A percentile compares a stretch with the other conserved stretches of the same genome.
These are phyloP conservation scores for Xylariaceae sp. DNA, from an alignment of 2,329 filamentous ascomycete genomes.

Conservation along the genomic window DNA sequence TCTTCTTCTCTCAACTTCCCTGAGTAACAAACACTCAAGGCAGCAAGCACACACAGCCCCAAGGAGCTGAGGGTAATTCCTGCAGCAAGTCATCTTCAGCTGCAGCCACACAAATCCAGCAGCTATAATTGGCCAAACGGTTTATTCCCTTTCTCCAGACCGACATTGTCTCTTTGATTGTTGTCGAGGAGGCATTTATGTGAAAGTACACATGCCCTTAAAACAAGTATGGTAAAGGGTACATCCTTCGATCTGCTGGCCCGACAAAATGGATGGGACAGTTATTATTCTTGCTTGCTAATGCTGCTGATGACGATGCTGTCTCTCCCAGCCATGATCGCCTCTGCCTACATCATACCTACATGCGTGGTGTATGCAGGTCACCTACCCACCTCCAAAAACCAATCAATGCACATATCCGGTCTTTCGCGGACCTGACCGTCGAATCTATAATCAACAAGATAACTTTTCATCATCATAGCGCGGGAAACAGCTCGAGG, in stretches of 20 bases:
- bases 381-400: background rate
- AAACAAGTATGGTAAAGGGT: background rate
- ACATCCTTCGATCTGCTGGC: background rate
- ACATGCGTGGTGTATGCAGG: background rate
- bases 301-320: too few species aligned
- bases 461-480: background rate
- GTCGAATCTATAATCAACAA: background rate
- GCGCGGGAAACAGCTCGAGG: background rate
- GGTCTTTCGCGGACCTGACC: background rate
- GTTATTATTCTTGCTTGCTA: too few species aligned
- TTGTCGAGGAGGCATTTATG: too few species aligned
- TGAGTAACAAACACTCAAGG: background rate
- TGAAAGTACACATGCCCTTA: too few species aligned
- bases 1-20: too few species aligned
- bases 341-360: background rate
- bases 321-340: too few species aligned
- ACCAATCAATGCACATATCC: background rate
- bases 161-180: conserved; percentile 2
- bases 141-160: background rate
- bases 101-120: conserved; percentile 11
- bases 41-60: conserved; percentile 8
- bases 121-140: conserved; percentile 1
- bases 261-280: background rate
- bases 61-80: conserved; percentile 9
- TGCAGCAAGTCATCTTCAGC: conserved; percentile 15